Percentiles rank a stretch among this genome's conserved stretches.
phyloP scores from a whole-genome alignment of 2,329 filamentous ascomycete genomes.

The Colletotrichum sp. region DNA sequence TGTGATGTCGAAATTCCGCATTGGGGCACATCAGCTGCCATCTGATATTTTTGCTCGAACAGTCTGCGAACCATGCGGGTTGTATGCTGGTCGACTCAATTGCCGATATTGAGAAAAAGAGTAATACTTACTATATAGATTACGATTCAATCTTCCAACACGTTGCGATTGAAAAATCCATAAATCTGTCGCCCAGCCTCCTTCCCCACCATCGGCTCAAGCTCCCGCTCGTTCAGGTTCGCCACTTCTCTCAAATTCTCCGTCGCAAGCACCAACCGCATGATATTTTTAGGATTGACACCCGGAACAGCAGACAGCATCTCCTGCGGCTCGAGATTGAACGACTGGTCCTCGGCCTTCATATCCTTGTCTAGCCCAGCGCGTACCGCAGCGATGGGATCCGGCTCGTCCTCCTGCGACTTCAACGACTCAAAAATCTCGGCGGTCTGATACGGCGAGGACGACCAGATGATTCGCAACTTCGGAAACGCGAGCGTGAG shows the following conservation, averaged over 20 bases:
- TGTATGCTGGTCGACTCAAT: neutral
- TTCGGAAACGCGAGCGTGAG: slow-evolving; percentile 91
- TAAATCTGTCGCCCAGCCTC: slow-evolving; percentile 79
- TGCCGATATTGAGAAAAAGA: neutral
- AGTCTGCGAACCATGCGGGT: neutral
- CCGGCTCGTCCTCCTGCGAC: slow-evolving; percentile 86
- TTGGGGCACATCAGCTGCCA: neutral
- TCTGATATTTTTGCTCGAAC: neutral
- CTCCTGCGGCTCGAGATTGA: slow-evolving; percentile 87
- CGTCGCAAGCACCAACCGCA: slow-evolving; percentile 72
- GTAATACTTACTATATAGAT: no score
- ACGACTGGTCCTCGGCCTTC: slow-evolving; percentile 70
- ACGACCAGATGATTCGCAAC: slow-evolving; percentile 92
- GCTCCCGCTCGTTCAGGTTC: slow-evolving; percentile 79
- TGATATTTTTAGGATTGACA: slow-evolving; percentile 79
- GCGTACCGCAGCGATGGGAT: slow-evolving; percentile 85
- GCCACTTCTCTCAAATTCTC: slow-evolving; percentile 83
- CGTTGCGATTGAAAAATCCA: slow-evolving; percentile 77
- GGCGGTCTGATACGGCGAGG: slow-evolving; percentile 91
- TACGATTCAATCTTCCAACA: slow-evolving; percentile 54
- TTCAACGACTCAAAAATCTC: slow-evolving; percentile 97
- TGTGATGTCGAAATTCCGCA: neutral
- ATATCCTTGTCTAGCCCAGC: slow-evolving; percentile 75
- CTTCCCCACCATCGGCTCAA: slow-evolving; percentile 77
- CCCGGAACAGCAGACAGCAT: slow-evolving; percentile 89